Conservation (phyloP, 345 rosid genomes). For the Orychophragmus violaceus region DNA sequence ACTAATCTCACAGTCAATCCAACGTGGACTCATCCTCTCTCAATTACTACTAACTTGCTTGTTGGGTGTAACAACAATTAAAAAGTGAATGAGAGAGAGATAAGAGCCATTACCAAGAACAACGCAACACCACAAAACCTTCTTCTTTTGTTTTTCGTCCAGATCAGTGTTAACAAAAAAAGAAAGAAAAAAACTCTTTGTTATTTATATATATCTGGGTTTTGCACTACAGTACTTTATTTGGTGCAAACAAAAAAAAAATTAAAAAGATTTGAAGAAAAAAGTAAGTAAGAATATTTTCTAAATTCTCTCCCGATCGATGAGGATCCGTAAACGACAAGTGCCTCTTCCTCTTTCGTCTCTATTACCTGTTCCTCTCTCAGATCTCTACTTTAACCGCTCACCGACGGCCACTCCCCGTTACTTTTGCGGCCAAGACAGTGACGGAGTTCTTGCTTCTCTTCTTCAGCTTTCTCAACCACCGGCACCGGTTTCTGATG, state of each 20-base stretch:
- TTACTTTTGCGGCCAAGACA: conserved; percentile 45
- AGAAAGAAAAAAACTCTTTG: conserved; percentile 6
- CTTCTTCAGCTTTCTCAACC: conserved; percentile 21
- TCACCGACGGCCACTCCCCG: conserved; percentile 32
- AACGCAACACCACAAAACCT: conserved; percentile 29
- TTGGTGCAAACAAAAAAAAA: conserved; percentile 19
- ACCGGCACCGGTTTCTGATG: conserved; percentile 36
- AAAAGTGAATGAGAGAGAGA: conserved; percentile 30
- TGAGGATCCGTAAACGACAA: conserved; percentile 94
- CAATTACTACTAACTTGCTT: conserved; percentile 30
- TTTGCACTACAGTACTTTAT: conserved; percentile 3
- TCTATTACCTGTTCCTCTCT: conserved; percentile 64
- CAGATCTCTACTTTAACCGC: conserved; percentile 65
- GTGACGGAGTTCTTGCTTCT: conserved; percentile 5
- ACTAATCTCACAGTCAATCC: neutral
- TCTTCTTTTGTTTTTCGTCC: neutral
- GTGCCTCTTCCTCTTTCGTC: conserved; percentile 70
- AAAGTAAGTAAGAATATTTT: conserved; percentile 1
- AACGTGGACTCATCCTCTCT: conserved; percentile 16
- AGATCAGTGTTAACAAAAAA: neutral
- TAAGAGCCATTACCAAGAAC: conserved; percentile 19
- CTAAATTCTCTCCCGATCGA: conserved; percentile 23
- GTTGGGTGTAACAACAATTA: conserved; percentile 62
- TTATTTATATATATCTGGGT: conserved; percentile 3
- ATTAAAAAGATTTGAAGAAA: neutral